These are phyloP conservation scores for Ophiorrhiza pumila DNA, from an alignment of 257 asterid species.

Conservation along the genomic window DNA sequence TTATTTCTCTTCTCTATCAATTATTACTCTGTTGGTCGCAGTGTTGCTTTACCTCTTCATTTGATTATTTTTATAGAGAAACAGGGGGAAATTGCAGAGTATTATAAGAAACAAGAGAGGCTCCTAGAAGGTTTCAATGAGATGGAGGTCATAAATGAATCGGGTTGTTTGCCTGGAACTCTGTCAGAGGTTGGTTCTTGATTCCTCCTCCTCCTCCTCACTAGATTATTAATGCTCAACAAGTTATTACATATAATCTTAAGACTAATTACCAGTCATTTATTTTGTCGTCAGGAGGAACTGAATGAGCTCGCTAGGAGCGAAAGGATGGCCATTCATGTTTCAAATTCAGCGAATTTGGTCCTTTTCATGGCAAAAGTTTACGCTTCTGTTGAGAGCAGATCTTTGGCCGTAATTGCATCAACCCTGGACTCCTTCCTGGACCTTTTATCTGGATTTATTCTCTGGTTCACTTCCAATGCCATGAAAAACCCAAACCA, in stretches of 20 bases:
- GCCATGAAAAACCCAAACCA: conserved; percentile 81
- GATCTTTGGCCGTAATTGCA: conserved; percentile 88
- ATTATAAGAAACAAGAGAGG: conserved; percentile 77
- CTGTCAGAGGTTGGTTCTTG: conserved; percentile 53
- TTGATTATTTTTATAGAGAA: conserved; percentile 43
- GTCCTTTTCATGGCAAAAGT: conserved; percentile 77
- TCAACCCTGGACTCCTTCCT: conserved; percentile 87
- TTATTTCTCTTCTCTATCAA: too few species aligned
- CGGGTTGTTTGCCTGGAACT: conserved; percentile 54
- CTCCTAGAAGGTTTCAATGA: conserved; percentile 78
- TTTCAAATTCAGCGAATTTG: conserved; percentile 68
- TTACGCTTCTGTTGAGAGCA: conserved; percentile 75
- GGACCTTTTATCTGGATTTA: conserved; percentile 84
- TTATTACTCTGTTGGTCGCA: too few species aligned
- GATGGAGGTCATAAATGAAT: conserved; percentile 73
- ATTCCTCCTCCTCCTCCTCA: not conserved
- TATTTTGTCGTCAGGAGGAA: conserved; percentile 53
- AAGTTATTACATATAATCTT: too few species aligned
- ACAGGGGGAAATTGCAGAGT: conserved; percentile 63
- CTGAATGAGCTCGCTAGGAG: conserved; percentile 65
- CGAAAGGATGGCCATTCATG: conserved; percentile 65
- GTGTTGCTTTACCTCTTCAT: not conserved
- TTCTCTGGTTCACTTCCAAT: conserved; percentile 84
- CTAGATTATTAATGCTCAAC: too few species aligned
- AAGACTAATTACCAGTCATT: too few species aligned